Percentiles rank a stretch among this genome's conserved stretches.
These are phyloP conservation scores for Ophiosphaerella korrae DNA, from an alignment of 2,329 filamentous ascomycete species.

Conservation along the genomic window DNA sequence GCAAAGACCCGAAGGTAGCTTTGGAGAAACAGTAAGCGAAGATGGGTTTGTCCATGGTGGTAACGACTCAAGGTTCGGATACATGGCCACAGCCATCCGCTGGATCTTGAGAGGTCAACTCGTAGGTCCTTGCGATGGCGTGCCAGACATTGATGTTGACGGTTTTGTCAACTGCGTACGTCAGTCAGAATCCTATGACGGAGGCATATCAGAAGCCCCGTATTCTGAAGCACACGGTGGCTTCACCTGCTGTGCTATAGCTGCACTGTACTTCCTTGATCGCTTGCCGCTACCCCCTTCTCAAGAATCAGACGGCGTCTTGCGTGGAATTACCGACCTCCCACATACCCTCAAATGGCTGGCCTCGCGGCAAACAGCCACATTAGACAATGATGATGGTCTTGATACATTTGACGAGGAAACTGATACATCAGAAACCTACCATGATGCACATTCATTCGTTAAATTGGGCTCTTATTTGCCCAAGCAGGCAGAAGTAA, in stretches of 20 bases:
- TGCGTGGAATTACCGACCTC: constrained; percentile 47
- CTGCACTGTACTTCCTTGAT: constrained; percentile 76
- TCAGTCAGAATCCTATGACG: constrained; percentile 75
- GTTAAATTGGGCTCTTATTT: constrained; percentile 39
- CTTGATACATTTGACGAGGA: constrained; percentile 46
- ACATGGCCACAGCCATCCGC: constrained; percentile 78
- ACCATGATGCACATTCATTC: constrained; percentile 48
- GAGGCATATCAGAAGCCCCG: constrained; percentile 78
- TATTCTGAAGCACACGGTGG: constrained; percentile 87
- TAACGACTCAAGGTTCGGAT: constrained; percentile 85
- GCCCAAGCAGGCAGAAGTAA: constrained; percentile 31
- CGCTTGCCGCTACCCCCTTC: constrained; percentile 53
- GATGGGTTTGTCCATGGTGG: constrained; percentile 72
- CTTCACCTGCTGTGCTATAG: constrained; percentile 87
- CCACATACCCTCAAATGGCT: constrained; percentile 53
- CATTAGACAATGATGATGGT: constrained; percentile 50
- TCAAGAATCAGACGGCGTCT: constrained; percentile 29
- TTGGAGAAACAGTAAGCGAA: constrained; percentile 78
- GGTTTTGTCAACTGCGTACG: constrained; percentile 73
- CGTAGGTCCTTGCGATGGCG: constrained; percentile 59
- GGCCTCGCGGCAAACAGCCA: constrained; percentile 52
- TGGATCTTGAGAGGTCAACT: constrained; percentile 74
- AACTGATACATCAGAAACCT: constrained; percentile 47
- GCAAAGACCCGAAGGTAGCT: constrained; percentile 85
- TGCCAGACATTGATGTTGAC: constrained; percentile 76